phyloP scores from a whole-genome alignment of 305 asterid species.

The Solanum hybrid region DNA sequence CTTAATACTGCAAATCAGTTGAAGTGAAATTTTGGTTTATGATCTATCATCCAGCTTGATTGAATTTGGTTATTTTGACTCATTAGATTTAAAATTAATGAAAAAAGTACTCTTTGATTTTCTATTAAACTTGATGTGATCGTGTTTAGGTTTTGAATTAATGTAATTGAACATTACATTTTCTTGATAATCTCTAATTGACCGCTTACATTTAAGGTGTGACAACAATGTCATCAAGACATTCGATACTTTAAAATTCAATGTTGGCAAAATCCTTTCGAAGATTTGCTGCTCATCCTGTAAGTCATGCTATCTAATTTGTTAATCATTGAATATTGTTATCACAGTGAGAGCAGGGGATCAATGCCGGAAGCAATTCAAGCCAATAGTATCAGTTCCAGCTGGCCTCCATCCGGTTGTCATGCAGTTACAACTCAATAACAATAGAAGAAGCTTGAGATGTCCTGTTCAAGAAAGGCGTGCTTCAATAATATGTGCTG shows the following conservation, averaged over 20 bases:
- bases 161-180: neutral
- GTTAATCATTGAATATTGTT: slow-evolving; percentile 2
- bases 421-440: slow-evolving; percentile 25
- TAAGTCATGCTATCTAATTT: neutral
- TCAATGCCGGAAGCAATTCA: slow-evolving; percentile 19
- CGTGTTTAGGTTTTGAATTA: neutral
- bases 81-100: neutral
- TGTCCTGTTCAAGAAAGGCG: slow-evolving; percentile 20
- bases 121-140: neutral
- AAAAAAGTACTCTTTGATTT: neutral
- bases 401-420: slow-evolving; percentile 20
- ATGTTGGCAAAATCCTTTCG: neutral
- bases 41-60: neutral
- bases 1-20: neutral
- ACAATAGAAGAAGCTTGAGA: slow-evolving; percentile 5
- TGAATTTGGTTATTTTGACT: neutral
- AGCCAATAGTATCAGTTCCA: slow-evolving; percentile 10
- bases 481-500: slow-evolving; percentile 40
- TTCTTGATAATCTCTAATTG: neutral
- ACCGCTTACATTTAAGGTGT: neutral
- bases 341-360: slow-evolving; percentile 24
- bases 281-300: neutral
- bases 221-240: neutral
- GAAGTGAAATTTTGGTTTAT: neutral
- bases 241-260: neutral